phyloP scores from a whole-genome alignment of 768 basidiomycete genomes.

The Nevesoporus exiguus region DNA sequence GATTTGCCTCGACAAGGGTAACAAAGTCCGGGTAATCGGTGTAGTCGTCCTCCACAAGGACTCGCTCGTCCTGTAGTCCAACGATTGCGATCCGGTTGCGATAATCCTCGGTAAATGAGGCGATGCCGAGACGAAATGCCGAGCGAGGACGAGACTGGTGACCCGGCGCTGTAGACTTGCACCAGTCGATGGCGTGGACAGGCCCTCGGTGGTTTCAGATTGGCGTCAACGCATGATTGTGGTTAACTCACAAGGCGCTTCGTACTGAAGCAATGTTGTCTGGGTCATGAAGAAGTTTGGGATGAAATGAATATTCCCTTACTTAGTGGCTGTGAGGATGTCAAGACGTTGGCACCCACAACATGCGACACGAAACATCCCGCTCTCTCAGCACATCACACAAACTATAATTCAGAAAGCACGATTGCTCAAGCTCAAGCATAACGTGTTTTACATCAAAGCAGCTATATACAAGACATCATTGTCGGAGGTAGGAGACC shows the following conservation, averaged over 20 bases:
- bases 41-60: conserved; percentile 83
- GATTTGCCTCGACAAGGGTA: conserved; percentile 76
- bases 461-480: conserved; percentile 30
- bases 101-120: conserved; percentile 82
- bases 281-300: conserved; percentile 50
- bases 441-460: conserved; percentile 25
- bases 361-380: neutral
- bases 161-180: conserved; percentile 72
- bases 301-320: conserved; percentile 3
- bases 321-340: conserved; percentile 25
- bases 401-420: neutral
- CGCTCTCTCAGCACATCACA: neutral
- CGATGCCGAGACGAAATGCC: conserved; percentile 80
- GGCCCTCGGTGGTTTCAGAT: conserved; percentile 56
- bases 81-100: conserved; percentile 78
- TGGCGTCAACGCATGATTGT: neutral
- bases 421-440: conserved; percentile 12
- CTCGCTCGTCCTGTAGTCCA: conserved; percentile 79
- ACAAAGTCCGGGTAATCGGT: conserved; percentile 84
- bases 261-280: conserved; percentile 74
- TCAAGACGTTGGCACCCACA: neutral
- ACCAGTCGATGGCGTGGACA: conserved; percentile 85
- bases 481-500: conserved; percentile 20
- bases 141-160: conserved; percentile 70
- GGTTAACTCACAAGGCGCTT: conserved; percentile 73